Conservation (phyloP, 768 basidiomycete species). For the Lactifluus subvellereus region DNA sequence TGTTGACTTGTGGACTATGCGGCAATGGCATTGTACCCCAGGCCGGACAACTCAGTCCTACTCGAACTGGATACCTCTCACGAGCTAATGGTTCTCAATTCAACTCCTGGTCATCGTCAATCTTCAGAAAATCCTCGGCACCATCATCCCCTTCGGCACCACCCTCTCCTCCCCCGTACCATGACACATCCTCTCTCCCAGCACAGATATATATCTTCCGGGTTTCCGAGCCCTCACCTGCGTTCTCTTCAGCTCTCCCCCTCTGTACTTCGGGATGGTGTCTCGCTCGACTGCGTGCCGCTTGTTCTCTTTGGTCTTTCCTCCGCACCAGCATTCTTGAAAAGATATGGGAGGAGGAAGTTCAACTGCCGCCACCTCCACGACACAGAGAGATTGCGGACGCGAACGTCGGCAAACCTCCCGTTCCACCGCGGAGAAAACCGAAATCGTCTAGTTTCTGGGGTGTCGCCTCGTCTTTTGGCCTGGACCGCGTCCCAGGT, state of each 20-base stretch:
- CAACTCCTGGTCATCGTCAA: slow-evolving; percentile 48
- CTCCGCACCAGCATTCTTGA: slow-evolving; percentile 78
- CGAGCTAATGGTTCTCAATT: slow-evolving; percentile 29
- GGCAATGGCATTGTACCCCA: slow-evolving; percentile 51
- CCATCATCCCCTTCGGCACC: slow-evolving; percentile 31
- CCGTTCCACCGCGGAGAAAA: slow-evolving; percentile 55
- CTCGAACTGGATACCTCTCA: slow-evolving; percentile 31
- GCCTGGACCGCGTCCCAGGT: slow-evolving; percentile 44
- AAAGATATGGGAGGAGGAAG: slow-evolving; percentile 84
- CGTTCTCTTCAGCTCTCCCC: slow-evolving; percentile 37
- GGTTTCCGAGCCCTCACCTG: slow-evolving; percentile 35
- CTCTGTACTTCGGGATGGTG: slow-evolving; percentile 86
- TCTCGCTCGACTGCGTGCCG: slow-evolving; percentile 69
- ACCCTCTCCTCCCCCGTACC: slow-evolving; percentile 32
- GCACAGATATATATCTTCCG: slow-evolving; percentile 64
- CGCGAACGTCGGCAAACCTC: slow-evolving; percentile 41
- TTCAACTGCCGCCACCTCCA: slow-evolving; percentile 33
- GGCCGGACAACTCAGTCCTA: slow-evolving; percentile 30
- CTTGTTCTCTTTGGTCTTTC: slow-evolving; percentile 90
- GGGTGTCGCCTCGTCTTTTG: slow-evolving; percentile 60
- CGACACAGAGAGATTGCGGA: slow-evolving; percentile 19
- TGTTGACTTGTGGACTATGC: slow-evolving; percentile 75
- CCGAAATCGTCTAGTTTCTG: slow-evolving; percentile 41
- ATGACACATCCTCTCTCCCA: slow-evolving; percentile 27
- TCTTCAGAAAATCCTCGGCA: slow-evolving; percentile 50